Evolutionary conservation across 2,329 filamentous ascomycete species (phyloP), one percentile per base, ranked within the genome.

Genomic region (Atkinsonella hypoxylon): DNA sequence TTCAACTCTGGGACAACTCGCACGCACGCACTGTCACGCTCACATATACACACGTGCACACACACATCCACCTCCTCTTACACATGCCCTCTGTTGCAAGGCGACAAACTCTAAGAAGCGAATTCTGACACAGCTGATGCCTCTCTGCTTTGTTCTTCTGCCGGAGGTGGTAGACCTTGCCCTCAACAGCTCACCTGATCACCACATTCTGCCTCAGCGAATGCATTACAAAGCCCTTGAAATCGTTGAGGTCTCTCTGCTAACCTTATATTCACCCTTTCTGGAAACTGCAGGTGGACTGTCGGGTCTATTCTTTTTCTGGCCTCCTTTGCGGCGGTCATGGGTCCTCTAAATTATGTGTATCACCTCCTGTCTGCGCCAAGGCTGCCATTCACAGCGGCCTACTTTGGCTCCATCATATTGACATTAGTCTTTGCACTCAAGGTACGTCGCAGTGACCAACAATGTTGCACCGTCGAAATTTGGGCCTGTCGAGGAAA

Each of bases 381-480:
- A 60, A 82, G 93, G 59, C 73, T 97, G 55, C 93, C 93, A 3
- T 97, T 97, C 65, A 96, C 91, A 31, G 86, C 85, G 43, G 87
- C 89, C 54, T 97, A 97, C 74, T 95, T 97, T 72, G 89, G 90
- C 48, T 93, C 89, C 55, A 95, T 97, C 62, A 79, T 74, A 44
- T 71, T 97, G 63, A 97, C 93, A 11, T 76, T 97, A 26, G 95
- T 91, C 68, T 96, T 95, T 69, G 85, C 90, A 51, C 74, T 96
- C 60, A 89, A 89, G 62, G 91, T 96, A 78, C 81, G 88, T 51
- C 26, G 26, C 4, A 26, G 26, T 26, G 6, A 7, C 26, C 26
- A 26, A 26, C 4, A 26, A 26, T 26, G 26, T 26, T 26, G 26
- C 26, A 26, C 26, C 4, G 26, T 26, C 5, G 26, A 26, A 8